These are phyloP conservation scores for Plectranthus barbatus DNA, from an alignment of 257 asterid genomes.

Conservation along the genomic window DNA sequence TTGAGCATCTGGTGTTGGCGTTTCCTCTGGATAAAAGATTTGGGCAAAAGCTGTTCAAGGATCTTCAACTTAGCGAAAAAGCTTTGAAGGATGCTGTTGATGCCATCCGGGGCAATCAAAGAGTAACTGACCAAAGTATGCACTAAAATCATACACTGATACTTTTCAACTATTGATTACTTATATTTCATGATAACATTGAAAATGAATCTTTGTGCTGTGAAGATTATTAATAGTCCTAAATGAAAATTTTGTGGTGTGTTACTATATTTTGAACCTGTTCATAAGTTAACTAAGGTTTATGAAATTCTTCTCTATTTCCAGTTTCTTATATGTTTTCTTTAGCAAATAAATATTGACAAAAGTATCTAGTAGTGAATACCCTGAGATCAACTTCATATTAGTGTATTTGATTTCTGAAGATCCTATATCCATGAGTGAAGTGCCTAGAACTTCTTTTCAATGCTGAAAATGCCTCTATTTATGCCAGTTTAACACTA, in stretches of 20 bases:
- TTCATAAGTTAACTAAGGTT: not conserved
- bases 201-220: not conserved
- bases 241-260: not conserved
- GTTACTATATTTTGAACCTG: not conserved
- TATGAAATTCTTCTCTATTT: not conserved
- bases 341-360: not conserved
- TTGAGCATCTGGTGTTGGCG: slow-evolving; percentile 83
- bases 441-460: not conserved
- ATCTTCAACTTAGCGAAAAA: slow-evolving; percentile 56
- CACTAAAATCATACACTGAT: not conserved
- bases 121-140: slow-evolving; percentile 85
- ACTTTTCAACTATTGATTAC: not conserved
- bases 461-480: not conserved
- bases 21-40: slow-evolving; percentile 69
- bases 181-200: not conserved
- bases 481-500: not conserved
- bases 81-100: slow-evolving; percentile 77
- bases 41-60: slow-evolving; percentile 58
- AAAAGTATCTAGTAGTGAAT: not conserved
- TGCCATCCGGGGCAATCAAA: slow-evolving; percentile 87
- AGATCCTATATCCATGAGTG: not conserved
- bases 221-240: not conserved
- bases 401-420: not conserved
- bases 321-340: not conserved
- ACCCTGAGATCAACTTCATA: not conserved